These are phyloP conservation scores for Fusarium multiceps DNA, from an alignment of 2,329 filamentous ascomycete genomes.

Conservation along the genomic window DNA sequence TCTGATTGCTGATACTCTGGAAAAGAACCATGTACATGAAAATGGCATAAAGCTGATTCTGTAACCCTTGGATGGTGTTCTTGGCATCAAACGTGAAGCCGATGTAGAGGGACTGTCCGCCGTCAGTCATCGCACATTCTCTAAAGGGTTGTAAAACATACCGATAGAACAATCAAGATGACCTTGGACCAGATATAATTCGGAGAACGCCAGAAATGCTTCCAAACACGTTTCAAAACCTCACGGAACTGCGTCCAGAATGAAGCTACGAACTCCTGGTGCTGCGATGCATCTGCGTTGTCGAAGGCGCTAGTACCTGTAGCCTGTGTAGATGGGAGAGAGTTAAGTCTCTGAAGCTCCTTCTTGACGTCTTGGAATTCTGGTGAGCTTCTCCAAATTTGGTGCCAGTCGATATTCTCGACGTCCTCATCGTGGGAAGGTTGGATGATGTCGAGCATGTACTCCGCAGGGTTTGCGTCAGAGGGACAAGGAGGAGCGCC, in stretches of 20 bases:
- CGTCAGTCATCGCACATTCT: background rate
- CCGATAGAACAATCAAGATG: constrained; percentile 44
- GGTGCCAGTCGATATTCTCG: constrained; percentile 62
- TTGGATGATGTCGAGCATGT: constrained; percentile 65
- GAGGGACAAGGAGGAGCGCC: constrained; percentile 65
- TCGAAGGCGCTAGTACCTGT: background rate
- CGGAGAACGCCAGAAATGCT: constrained; percentile 55
- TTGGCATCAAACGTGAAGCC: constrained; percentile 73
- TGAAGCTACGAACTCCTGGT: constrained; percentile 48
- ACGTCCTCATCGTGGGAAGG: constrained; percentile 36
- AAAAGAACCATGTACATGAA: constrained; percentile 79
- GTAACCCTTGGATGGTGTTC: constrained; percentile 67
- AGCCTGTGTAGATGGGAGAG: background rate
- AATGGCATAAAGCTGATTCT: constrained; percentile 75
- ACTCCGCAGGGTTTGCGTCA: constrained; percentile 74
- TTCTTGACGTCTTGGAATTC: constrained; percentile 50
- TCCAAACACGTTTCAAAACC: constrained; percentile 52
- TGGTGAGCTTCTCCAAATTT: constrained; percentile 51
- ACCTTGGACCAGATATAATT: constrained; percentile 70
- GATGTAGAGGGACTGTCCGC: constrained; percentile 64
- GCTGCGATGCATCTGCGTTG: constrained; percentile 35
- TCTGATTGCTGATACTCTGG: constrained; percentile 66
- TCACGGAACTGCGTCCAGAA: constrained; percentile 50
- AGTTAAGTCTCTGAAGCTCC: constrained; percentile 37
- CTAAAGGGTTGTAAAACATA: background rate